Percentiles rank a stretch among this genome's conserved stretches.
These are phyloP conservation scores for Obelidium mucronatum DNA, from an alignment of 192 early-diverging fungal genomes.

Conservation along the genomic window DNA sequence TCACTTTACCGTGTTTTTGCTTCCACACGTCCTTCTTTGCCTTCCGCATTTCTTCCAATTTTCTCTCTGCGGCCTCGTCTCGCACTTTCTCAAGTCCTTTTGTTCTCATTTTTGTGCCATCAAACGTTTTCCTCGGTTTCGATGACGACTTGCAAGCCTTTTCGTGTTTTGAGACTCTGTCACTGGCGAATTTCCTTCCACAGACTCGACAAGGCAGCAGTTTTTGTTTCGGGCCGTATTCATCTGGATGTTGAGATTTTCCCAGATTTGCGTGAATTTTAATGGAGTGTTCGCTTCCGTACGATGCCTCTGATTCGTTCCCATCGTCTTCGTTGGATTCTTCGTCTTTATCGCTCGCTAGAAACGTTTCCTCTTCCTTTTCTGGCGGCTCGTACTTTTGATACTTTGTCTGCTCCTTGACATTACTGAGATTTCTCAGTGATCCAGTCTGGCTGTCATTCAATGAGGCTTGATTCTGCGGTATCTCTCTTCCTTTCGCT, in stretches of 20 bases:
- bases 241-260: slow-evolving; percentile 1
- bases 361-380: background rate
- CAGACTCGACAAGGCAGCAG: slow-evolving; percentile 11
- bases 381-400: slow-evolving; percentile 5
- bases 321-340: slow-evolving; percentile 9
- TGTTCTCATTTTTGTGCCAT: slow-evolving; percentile 14
- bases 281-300: background rate
- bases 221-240: background rate
- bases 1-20: slow-evolving; percentile 14
- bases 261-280: slow-evolving; percentile 11
- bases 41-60: slow-evolving; percentile 19
- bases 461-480: too few relatives aligned
- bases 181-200: slow-evolving; percentile 11
- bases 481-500: too few relatives aligned
- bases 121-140: slow-evolving; percentile 34
- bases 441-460: too few relatives aligned
- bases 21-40: slow-evolving; percentile 26
- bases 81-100: slow-evolving; percentile 24
- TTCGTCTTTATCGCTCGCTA: background rate
- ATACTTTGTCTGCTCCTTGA: background rate
- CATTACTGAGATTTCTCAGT: too few relatives aligned
- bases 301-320: slow-evolving; percentile 10
- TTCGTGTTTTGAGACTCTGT: slow-evolving; percentile 26
- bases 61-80: background rate
- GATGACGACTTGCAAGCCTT: slow-evolving; percentile 6